Percentiles rank a stretch among this genome's conserved stretches.
These are phyloP conservation scores for Exserohilum turcica DNA, from an alignment of 2,329 filamentous ascomycete genomes.

Conservation along the genomic window DNA sequence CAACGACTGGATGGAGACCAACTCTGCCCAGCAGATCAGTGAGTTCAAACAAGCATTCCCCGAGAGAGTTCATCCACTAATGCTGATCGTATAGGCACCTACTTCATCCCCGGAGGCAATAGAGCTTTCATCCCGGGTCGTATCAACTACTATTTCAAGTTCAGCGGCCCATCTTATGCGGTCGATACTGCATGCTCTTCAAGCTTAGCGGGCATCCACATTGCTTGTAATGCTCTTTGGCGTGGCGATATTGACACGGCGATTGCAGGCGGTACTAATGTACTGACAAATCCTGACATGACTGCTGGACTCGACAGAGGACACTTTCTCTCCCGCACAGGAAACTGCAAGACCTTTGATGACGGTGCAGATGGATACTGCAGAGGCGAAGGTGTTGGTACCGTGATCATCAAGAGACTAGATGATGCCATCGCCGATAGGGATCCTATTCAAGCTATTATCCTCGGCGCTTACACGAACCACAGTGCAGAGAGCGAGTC, in stretches of 20 bases:
- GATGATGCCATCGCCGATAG: constrained; percentile 41
- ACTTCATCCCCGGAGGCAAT: constrained; percentile 55
- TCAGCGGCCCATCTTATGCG: constrained; percentile 50
- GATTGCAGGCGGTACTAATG: constrained; percentile 32
- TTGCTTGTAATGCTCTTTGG: constrained; percentile 29
- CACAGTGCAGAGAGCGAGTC: constrained; percentile 44
- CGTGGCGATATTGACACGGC: constrained; percentile 22
- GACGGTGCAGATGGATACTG: constrained; percentile 45
- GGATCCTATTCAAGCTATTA: constrained; percentile 44
- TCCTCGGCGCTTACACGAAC: constrained; percentile 48
- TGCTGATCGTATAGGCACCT: too few species aligned
- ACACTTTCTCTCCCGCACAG: constrained; percentile 34
- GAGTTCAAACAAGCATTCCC: too few species aligned
- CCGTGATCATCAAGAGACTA: constrained; percentile 42
- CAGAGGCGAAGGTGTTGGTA: constrained; percentile 38
- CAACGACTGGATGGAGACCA: constrained; percentile 33
- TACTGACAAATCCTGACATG: constrained; percentile 42
- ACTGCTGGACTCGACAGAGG: constrained; percentile 48
- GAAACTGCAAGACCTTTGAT: constrained; percentile 41
- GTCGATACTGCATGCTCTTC: constrained; percentile 44
- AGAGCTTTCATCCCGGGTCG: constrained; percentile 54
- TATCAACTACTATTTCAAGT: constrained; percentile 43
- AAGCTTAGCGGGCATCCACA: constrained; percentile 27
- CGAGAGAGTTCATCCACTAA: too few species aligned
- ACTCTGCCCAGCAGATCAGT: constrained; percentile 11